phyloP scores from a whole-genome alignment of 78 protist genomes.

The Monosiga brevicollis region DNA sequence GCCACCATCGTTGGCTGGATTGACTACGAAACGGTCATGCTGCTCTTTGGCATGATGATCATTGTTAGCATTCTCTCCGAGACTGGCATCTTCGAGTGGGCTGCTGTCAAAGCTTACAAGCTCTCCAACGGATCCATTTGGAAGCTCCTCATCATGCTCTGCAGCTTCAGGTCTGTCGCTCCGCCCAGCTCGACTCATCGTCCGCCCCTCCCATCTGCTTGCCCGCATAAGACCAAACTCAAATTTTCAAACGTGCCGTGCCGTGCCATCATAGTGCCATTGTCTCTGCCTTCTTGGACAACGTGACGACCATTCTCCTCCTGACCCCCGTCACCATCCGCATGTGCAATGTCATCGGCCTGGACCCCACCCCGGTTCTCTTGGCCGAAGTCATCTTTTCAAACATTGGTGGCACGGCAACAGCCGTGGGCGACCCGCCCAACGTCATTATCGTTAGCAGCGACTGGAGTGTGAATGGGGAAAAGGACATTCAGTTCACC shows the following conservation, averaged over 20 bases:
- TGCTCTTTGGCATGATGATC: constrained; percentile 57
- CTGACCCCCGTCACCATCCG: constrained; percentile 39
- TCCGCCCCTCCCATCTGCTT: too few relatives aligned
- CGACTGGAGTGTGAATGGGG: not conserved
- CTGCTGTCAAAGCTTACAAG: constrained; percentile 8
- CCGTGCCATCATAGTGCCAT: constrained; percentile 14
- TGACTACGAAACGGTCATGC: constrained; percentile 37
- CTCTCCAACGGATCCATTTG: not conserved
- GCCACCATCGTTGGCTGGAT: constrained; percentile 19
- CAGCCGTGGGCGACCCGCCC: constrained; percentile 71
- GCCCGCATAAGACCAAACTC: too few relatives aligned
- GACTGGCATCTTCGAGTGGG: constrained; percentile 60
- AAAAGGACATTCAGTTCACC: not conserved
- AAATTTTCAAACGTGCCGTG: too few relatives aligned
- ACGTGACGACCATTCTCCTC: constrained; percentile 57
- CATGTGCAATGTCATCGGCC: constrained; percentile 17
- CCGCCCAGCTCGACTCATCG: too few relatives aligned
- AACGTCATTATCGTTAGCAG: constrained; percentile 44
- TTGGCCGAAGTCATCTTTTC: constrained; percentile 32
- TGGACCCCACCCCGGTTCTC: constrained; percentile 37
- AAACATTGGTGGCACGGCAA: constrained; percentile 67
- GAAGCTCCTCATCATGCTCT: constrained; percentile 11
- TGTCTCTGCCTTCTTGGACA: constrained; percentile 58
- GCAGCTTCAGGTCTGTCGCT: too few relatives aligned
- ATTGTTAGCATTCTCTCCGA: constrained; percentile 19